Conservation (phyloP, 2,329 filamentous ascomycete species). For the Parastagonospora avenae region DNA sequence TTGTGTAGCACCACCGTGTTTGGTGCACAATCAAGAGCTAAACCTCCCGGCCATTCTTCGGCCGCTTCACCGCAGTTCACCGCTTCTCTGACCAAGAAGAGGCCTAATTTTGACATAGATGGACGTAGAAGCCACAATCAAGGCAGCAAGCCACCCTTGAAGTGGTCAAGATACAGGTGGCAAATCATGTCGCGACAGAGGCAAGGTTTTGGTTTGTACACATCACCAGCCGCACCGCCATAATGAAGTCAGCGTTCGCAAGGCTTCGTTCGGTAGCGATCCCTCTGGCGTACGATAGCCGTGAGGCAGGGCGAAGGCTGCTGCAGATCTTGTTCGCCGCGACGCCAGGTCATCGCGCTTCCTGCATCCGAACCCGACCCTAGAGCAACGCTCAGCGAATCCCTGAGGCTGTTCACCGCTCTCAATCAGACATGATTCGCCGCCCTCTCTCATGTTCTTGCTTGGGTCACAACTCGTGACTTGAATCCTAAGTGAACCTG, state of each 20-base stretch:
- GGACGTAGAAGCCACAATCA: constrained; percentile 18
- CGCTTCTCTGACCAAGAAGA: constrained; percentile 28
- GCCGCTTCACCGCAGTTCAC: constrained; percentile 32
- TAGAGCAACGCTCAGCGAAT: constrained; percentile 37
- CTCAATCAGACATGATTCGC: constrained; percentile 38
- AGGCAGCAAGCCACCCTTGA: constrained; percentile 20
- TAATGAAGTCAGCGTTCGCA: constrained; percentile 45
- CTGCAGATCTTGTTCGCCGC: constrained; percentile 49
- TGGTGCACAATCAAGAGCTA: constrained; percentile 27
- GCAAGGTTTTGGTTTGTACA: constrained; percentile 38
- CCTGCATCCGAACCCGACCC: constrained; percentile 36
- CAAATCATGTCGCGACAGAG: constrained; percentile 15
- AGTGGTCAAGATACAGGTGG: constrained; percentile 14
- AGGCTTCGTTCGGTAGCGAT: constrained; percentile 43
- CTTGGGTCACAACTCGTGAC: constrained; percentile 9
- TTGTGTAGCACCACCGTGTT: constrained; percentile 24
- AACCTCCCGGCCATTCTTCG: constrained; percentile 33
- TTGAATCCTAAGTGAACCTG: constrained; percentile 11
- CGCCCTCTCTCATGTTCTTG: constrained; percentile 30
- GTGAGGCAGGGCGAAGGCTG: constrained; percentile 43
- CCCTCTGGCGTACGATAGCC: constrained; percentile 41
- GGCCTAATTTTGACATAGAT: constrained; percentile 17
- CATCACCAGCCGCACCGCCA: constrained; percentile 44
- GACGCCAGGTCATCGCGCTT: constrained; percentile 47
- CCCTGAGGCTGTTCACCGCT: constrained; percentile 48